phyloP scores from a whole-genome alignment of 179 eudicot species.

The Carnegiea gigantea region DNA sequence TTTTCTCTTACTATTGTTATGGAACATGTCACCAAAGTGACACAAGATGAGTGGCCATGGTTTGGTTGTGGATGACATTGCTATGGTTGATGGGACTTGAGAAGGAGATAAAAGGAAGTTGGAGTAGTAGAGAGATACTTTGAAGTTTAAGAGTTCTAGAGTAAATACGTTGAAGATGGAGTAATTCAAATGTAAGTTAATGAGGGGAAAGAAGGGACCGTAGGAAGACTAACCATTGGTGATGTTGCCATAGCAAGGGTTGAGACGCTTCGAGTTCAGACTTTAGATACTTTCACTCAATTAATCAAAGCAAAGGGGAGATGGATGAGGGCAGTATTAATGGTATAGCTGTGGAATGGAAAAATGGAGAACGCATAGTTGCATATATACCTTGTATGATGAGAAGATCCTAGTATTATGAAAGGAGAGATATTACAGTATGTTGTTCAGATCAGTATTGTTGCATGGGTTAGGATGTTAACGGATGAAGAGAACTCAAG shows the following conservation, averaged over 20 bases:
- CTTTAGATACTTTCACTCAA: neutral
- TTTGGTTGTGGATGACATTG: too few species aligned
- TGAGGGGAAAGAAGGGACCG: neutral
- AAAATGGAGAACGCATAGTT: neutral
- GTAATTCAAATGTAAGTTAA: neutral
- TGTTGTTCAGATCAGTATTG: neutral
- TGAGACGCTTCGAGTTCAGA: neutral
- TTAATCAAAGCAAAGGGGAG: neutral
- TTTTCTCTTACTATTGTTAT: too few species aligned
- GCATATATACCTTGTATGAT: neutral
- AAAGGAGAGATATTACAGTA: too few species aligned
- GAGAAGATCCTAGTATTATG: neutral
- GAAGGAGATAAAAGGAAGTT: too few species aligned
- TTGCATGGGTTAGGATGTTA: neutral
- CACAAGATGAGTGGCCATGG: too few species aligned
- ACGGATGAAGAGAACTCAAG: neutral
- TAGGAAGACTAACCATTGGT: neutral
- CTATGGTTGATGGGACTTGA: too few species aligned
- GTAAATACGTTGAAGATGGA: neutral
- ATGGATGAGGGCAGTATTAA: neutral
- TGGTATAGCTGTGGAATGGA: neutral
- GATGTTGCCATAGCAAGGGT: neutral
- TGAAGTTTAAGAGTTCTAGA: neutral
- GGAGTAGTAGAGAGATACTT: neutral
- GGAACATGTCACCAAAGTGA: too few species aligned